These are phyloP conservation scores for Cutaneotrichosporon curvatum DNA, from an alignment of 1,284 basidiomycete genomes.

Conservation along the genomic window DNA sequence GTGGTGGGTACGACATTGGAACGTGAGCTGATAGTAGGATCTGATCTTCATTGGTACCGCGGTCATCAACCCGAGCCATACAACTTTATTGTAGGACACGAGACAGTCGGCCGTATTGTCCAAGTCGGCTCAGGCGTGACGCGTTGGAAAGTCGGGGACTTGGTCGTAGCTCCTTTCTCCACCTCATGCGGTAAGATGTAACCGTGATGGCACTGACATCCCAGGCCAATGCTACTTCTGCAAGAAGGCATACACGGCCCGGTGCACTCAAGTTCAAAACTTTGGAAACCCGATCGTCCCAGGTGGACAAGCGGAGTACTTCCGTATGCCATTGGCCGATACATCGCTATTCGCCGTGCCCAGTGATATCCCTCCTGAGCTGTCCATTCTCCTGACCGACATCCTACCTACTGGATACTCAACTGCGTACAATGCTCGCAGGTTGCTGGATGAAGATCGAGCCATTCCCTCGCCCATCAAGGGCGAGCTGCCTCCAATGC, in stretches of 20 bases:
- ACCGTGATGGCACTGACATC: background rate
- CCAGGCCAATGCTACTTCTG: slow-evolving; percentile 53
- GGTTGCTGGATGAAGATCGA: slow-evolving; percentile 19
- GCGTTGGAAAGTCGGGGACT: slow-evolving; percentile 66
- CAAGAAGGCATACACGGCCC: slow-evolving; percentile 63
- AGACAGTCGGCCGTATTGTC: slow-evolving; percentile 71
- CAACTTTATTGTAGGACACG: slow-evolving; percentile 57
- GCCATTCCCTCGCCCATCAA: no score
- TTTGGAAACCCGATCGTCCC: slow-evolving; percentile 54
- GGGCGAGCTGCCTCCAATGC: slow-evolving; percentile 3
- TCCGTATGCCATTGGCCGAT: slow-evolving; percentile 58
- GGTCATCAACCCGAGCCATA: slow-evolving; percentile 48
- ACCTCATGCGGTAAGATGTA: slow-evolving; percentile 67
- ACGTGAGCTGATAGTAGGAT: slow-evolving; percentile 52
- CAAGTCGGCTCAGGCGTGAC: slow-evolving; percentile 61
- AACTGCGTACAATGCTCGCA: slow-evolving; percentile 42
- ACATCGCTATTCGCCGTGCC: slow-evolving; percentile 45
- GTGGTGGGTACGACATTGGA: slow-evolving; percentile 25
- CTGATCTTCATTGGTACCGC: slow-evolving; percentile 72
- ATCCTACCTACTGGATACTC: slow-evolving; percentile 48
- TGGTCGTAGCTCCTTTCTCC: slow-evolving; percentile 78
- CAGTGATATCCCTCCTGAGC: slow-evolving; percentile 35
- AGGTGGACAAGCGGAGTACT: slow-evolving; percentile 81
- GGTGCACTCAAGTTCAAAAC: slow-evolving; percentile 53
- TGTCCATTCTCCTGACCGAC: slow-evolving; percentile 47